These are phyloP conservation scores for Juncus inflexus DNA, from an alignment of 176 grass and related monocot genomes.

Conservation along the genomic window DNA sequence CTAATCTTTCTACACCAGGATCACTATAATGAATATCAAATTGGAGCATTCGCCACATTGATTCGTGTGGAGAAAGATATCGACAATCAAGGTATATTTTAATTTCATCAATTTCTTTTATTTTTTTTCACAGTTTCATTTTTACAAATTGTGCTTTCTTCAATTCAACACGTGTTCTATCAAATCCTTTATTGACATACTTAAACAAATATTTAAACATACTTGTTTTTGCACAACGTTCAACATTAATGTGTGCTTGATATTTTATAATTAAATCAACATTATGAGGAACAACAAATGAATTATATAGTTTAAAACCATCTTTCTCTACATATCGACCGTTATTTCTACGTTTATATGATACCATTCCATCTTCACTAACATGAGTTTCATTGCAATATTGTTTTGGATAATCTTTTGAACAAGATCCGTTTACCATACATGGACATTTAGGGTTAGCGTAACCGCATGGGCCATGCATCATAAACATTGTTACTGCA, in stretches of 20 bases:
- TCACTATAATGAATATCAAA: constrained; percentile 30
- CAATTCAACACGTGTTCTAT: constrained; percentile 21
- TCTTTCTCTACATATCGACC: constrained; percentile 6
- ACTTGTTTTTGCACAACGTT: no score
- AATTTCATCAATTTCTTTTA: constrained; percentile 18
- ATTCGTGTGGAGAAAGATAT: neutral
- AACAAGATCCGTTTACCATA: neutral
- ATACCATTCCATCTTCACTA: neutral
- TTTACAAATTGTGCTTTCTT: neutral
- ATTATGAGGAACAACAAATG: constrained; percentile 19
- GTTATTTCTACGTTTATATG: neutral
- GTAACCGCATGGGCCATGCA: neutral
- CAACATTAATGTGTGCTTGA: neutral
- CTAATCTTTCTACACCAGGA: constrained; percentile 18
- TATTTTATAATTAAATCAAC: constrained; percentile 12
- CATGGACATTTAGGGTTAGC: neutral
- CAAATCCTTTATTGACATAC: neutral
- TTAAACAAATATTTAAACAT: neutral
- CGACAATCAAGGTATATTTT: neutral
- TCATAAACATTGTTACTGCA: neutral
- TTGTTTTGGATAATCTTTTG: neutral
- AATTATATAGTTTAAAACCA: constrained; percentile 10
- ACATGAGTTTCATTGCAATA: neutral
- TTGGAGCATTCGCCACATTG: constrained; percentile 2
- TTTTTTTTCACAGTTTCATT: neutral